phyloP scores from a whole-genome alignment of 176 grass and related monocot genomes.

The bread wheat (Triticum aestivum) region DNA sequence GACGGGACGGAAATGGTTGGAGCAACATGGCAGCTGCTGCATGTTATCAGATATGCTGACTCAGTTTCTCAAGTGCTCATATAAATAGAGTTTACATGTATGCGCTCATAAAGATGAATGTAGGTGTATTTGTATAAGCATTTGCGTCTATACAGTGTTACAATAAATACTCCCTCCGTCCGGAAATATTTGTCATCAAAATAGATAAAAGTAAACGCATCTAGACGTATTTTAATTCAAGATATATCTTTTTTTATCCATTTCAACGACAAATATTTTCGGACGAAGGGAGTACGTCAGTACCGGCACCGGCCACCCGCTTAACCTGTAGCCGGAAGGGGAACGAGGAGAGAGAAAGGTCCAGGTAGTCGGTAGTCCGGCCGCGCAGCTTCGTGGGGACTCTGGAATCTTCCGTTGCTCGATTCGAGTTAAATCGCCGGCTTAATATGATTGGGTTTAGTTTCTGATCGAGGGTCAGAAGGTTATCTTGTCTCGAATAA shows the following conservation, averaged over 20 bases:
- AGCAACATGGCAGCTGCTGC: background rate
- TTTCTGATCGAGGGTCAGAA: background rate
- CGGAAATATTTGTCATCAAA: too few relatives aligned
- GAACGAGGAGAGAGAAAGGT: background rate
- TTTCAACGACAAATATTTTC: too few relatives aligned
- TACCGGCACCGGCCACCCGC: background rate
- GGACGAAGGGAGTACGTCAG: too few relatives aligned
- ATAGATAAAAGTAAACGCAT: too few relatives aligned
- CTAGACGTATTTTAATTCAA: too few relatives aligned
- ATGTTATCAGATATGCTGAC: background rate
- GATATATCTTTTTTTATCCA: too few relatives aligned
- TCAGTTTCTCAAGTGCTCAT: too few relatives aligned
- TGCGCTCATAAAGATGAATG: too few relatives aligned
- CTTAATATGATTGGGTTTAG: background rate
- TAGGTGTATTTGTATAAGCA: too few relatives aligned
- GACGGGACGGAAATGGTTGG: background rate
- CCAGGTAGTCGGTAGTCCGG: background rate
- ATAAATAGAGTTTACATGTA: too few relatives aligned
- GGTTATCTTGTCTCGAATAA: constrained; percentile 5
- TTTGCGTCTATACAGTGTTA: too few relatives aligned
- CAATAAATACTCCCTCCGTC: too few relatives aligned
- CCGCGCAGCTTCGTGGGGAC: background rate
- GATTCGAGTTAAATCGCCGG: background rate
- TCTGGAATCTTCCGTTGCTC: background rate
- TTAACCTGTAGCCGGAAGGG: background rate